Evolutionary conservation across 345 rosid species (phyloP), one percentile per base, ranked within the genome.

Genomic region (Eutrema japonicum): DNA sequence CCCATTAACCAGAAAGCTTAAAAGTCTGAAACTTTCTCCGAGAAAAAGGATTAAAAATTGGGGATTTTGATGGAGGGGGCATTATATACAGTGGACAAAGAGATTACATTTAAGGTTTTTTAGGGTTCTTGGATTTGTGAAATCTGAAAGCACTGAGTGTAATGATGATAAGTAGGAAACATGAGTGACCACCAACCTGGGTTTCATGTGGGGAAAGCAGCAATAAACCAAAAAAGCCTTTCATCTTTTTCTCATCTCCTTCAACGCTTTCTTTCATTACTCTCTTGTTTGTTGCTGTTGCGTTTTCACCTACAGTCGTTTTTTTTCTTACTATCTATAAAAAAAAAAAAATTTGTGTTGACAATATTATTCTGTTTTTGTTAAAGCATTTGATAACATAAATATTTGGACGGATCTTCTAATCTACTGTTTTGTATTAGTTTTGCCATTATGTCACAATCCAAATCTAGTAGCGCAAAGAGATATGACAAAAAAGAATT

Each of bases 151-250:
- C 74, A 75, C 74, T 75, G 68, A 68, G 70, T 43, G 79, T 18
- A 60, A 68, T 75, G 74, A 75, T 75, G 79, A 68, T 22, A 33
- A 61, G 55, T 13, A 67, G 57, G 68, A 74, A 66, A 67, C 61
- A 74, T 66, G 8, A 74, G 73, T 74, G 74, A n/a, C n/a, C n/a
- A 75, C 74, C 79, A 68, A 75, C 70, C 69, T 68, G 79, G 70
- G 68, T 38, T 68, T 60, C 64, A 60, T 75, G 78, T 75, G 78
- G 71, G 71, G 3, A 8, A 3, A 40, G 62, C 26, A 41, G 68
- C 72, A 66, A 51, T 59, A 66, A 66, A 58, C 33, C 73, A 32
- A 75, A 60, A 54, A 36, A 43, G 56, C 3, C 22, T 51, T 13
- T 60, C 16, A 43, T 60, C 73, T 59, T 68, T 22, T 68, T 75